Conservation (phyloP, 768 basidiomycete genomes). For the Ramaria rubella region DNA sequence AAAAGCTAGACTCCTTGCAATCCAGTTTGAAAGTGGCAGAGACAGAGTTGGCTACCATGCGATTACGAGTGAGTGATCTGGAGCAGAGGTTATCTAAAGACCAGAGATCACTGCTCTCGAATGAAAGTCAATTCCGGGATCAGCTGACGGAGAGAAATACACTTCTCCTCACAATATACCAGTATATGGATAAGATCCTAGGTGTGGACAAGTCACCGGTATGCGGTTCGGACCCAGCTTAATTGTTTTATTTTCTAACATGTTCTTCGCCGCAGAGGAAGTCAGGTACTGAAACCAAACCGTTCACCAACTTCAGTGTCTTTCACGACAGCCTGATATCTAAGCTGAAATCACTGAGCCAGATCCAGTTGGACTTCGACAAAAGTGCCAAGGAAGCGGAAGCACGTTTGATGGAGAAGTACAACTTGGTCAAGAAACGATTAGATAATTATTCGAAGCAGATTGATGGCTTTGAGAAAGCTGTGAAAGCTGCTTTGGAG, state of each 20-base stretch:
- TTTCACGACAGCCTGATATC: slow-evolving; percentile 94
- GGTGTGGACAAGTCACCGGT: slow-evolving; percentile 85
- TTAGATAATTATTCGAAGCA: slow-evolving; percentile 86
- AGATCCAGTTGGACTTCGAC: slow-evolving; percentile 84
- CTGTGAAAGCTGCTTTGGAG: slow-evolving; percentile 75
- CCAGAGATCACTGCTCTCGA: slow-evolving; percentile 59
- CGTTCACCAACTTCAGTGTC: slow-evolving; percentile 87
- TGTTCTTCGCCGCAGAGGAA: slow-evolving; percentile 51
- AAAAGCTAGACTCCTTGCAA: slow-evolving; percentile 78
- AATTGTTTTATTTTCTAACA: neutral
- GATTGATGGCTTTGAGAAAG: slow-evolving; percentile 86
- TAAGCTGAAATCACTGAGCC: slow-evolving; percentile 75
- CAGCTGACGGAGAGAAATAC: slow-evolving; percentile 93
- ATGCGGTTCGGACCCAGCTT: slow-evolving; percentile 25
- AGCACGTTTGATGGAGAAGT: slow-evolving; percentile 58
- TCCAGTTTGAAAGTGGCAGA: slow-evolving; percentile 60
- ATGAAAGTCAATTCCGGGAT: slow-evolving; percentile 81
- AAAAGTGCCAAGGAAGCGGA: slow-evolving; percentile 78
- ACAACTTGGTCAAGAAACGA: slow-evolving; percentile 77
- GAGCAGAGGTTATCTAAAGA: slow-evolving; percentile 80
- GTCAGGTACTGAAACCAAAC: slow-evolving; percentile 74
- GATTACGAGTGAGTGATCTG: slow-evolving; percentile 60
- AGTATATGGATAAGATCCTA: slow-evolving; percentile 90
- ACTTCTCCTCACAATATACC: slow-evolving; percentile 84
- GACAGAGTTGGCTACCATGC: slow-evolving; percentile 52